Percentiles rank a stretch among this genome's conserved stretches.
These are phyloP conservation scores for Mrakia blollopis DNA, from an alignment of 768 basidiomycete genomes.

Conservation along the genomic window DNA sequence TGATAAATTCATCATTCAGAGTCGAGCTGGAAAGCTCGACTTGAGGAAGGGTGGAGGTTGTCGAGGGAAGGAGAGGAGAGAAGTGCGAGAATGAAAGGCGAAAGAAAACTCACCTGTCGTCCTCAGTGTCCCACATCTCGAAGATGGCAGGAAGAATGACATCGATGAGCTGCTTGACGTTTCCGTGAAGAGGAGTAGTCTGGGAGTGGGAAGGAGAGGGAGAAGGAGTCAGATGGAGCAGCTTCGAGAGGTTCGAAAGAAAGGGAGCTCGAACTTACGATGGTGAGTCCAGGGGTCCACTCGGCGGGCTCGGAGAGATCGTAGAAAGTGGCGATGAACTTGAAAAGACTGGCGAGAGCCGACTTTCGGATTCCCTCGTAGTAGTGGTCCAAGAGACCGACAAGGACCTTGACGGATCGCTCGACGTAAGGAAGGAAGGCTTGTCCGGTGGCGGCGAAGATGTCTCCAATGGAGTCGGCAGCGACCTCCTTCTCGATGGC, in stretches of 20 bases:
- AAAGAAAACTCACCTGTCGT: slow-evolving; percentile 75
- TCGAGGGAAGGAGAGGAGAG: background rate
- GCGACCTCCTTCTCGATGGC: slow-evolving; percentile 99
- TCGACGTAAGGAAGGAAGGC: slow-evolving; percentile 93
- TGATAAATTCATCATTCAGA: slow-evolving; percentile 53
- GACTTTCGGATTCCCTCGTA: slow-evolving; percentile 97
- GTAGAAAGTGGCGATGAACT: slow-evolving; percentile 85
- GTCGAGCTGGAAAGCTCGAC: slow-evolving; percentile 7
- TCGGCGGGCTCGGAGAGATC: slow-evolving; percentile 74
- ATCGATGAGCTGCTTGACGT: slow-evolving; percentile 72
- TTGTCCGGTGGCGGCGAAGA: slow-evolving; percentile 72
- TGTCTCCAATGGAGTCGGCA: slow-evolving; percentile 85
- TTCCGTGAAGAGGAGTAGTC: slow-evolving; percentile 47
- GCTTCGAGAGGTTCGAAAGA: background rate
- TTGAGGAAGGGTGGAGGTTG: background rate
- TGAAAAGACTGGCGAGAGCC: slow-evolving; percentile 77
- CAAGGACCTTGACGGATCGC: slow-evolving; percentile 64
- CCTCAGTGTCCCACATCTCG: slow-evolving; percentile 88
- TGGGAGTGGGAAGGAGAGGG: slow-evolving; percentile 3
- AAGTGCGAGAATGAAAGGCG: slow-evolving; percentile 26
- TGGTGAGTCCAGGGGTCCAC: slow-evolving; percentile 69
- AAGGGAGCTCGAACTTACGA: slow-evolving; percentile 50
- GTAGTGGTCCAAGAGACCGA: slow-evolving; percentile 77
- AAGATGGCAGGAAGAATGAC: slow-evolving; percentile 69
- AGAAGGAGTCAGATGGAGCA: slow-evolving; percentile 15